A percentile compares a stretch with the other conserved stretches of the same genome.
Evolutionary conservation across 1,139 yeast genomes (phyloP).

Genomic region (Pichia sp.): DNA sequence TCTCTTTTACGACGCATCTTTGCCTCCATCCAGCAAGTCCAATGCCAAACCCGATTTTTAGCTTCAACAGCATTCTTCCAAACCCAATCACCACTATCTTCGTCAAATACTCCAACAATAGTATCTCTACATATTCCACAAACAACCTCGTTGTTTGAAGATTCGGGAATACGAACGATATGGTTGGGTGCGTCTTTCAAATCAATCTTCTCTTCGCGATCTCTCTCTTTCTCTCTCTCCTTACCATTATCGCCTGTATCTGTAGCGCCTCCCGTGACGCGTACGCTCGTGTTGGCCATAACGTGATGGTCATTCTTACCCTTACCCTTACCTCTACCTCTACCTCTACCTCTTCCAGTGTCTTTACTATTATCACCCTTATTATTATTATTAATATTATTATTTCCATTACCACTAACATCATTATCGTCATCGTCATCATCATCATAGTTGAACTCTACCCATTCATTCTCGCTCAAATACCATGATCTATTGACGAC

Average conservation of each 20-base stretch:
- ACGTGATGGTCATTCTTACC: not conserved
- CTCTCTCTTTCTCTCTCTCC: conserved; percentile 13
- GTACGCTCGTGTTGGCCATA: conserved; percentile 1
- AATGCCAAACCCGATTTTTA: conserved; percentile 62
- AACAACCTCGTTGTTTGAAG: conserved; percentile 59
- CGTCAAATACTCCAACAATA: conserved; percentile 75
- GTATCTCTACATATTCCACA: conserved; percentile 89
- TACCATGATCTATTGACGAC: conserved; percentile 82
- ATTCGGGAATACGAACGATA: conserved; percentile 66
- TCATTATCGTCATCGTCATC: conserved; percentile 21
- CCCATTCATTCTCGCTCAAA: conserved; percentile 68
- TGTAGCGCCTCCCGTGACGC: not conserved
- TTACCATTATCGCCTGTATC: not conserved
- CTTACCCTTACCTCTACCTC: not conserved
- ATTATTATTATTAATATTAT: not conserved
- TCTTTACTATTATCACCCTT: not conserved
- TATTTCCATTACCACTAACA: conserved; percentile 1
- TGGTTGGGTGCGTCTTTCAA: conserved; percentile 25
- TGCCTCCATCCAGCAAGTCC: conserved; percentile 74
- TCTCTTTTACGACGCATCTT: conserved; percentile 21
- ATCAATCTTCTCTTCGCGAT: conserved; percentile 20
- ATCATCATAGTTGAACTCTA: conserved; percentile 54
- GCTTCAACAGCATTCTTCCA: conserved; percentile 76
- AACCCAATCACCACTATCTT: conserved; percentile 91
- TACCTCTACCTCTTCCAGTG: not conserved